These are phyloP conservation scores for Monilinia fructigena DNA, from an alignment of 2,329 filamentous ascomycete species.

Conservation along the genomic window DNA sequence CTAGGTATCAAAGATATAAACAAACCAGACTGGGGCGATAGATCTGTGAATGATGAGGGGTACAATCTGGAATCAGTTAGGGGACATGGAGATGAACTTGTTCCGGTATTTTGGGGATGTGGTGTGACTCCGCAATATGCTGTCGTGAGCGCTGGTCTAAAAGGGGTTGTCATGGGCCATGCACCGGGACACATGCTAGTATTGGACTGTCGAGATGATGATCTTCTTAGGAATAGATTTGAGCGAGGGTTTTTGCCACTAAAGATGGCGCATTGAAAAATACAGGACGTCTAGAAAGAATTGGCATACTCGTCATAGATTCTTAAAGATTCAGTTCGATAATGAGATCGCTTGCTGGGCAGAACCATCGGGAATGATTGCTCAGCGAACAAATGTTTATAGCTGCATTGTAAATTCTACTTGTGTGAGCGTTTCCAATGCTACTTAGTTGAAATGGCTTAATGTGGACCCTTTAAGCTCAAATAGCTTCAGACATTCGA, in stretches of 20 bases:
- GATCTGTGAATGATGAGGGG: conserved; percentile 41
- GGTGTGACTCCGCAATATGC: conserved; percentile 66
- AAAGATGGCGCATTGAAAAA: not conserved
- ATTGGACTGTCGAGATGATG: conserved; percentile 45
- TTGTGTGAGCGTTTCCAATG: not conserved
- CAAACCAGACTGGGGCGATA: conserved; percentile 57
- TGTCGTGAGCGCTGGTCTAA: conserved; percentile 53
- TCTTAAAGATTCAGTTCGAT: not conserved
- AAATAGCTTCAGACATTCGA: too few species aligned
- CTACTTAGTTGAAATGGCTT: not conserved
- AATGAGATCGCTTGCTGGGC: not conserved
- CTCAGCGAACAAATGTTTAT: not conserved
- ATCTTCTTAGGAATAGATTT: conserved; percentile 26
- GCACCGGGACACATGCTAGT: conserved; percentile 62
- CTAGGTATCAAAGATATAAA: conserved; percentile 52
- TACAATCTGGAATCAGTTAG: conserved; percentile 17
- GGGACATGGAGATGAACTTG: conserved; percentile 42
- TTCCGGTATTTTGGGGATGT: conserved; percentile 63
- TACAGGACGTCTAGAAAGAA: not conserved
- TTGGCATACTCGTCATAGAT: not conserved
- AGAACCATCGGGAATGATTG: not conserved
- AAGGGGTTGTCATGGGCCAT: conserved; percentile 60
- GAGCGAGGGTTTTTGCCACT: not conserved
- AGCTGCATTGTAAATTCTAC: not conserved
- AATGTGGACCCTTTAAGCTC: not conserved